Conservation (phyloP, 257 asterid species). For the Ilex aquifolium region DNA sequence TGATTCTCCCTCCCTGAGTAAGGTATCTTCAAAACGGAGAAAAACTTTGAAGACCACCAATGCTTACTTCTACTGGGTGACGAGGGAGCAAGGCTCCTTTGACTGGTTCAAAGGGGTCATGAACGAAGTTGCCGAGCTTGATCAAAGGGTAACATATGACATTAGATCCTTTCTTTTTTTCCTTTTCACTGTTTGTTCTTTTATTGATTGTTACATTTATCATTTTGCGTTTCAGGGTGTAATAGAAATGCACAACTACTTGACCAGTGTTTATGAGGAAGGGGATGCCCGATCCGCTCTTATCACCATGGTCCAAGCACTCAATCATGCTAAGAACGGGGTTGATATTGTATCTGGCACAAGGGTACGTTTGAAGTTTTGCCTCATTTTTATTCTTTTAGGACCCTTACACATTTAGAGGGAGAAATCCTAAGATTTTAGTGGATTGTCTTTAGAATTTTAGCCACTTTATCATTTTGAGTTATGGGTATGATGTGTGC, state of each 20-base stretch:
- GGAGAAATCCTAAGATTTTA: too few species aligned
- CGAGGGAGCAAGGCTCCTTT: constrained; percentile 92
- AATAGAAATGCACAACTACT: constrained; percentile 93
- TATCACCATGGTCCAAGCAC: constrained; percentile 96
- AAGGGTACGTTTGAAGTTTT: constrained; percentile 38
- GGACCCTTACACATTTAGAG: too few species aligned
- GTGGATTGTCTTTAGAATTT: too few species aligned
- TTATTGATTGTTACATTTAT: neutral
- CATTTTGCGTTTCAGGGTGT: constrained; percentile 49
- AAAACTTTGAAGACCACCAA: constrained; percentile 64
- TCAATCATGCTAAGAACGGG: constrained; percentile 94
- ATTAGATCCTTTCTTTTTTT: too few species aligned
- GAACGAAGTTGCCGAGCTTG: constrained; percentile 89
- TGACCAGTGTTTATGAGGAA: constrained; percentile 94
- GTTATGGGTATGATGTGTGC: too few species aligned
- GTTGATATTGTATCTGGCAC: constrained; percentile 88
- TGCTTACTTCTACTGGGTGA: constrained; percentile 95
- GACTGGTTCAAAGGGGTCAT: constrained; percentile 98
- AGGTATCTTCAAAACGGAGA: constrained; percentile 48
- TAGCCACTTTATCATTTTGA: too few species aligned
- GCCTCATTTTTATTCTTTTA: too few species aligned
- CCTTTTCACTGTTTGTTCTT: too few species aligned
- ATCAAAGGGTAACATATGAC: constrained; percentile 62
- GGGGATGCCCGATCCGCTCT: constrained; percentile 98
- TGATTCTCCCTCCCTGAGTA: constrained; percentile 34